Evolutionary conservation across 768 basidiomycete genomes (phyloP).

Genomic region (Boletus huronensis): DNA sequence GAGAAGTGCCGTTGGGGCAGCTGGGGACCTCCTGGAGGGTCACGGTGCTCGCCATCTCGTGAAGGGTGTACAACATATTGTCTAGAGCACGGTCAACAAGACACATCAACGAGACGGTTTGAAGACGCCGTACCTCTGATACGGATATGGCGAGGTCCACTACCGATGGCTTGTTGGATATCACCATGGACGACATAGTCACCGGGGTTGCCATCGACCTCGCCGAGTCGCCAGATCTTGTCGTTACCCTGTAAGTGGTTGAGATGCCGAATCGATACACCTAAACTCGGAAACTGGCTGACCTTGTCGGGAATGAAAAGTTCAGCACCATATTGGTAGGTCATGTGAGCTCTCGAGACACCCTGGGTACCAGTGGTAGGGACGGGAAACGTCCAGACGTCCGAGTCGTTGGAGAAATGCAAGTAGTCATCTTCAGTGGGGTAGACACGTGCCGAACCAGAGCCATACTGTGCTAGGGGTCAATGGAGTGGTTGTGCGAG

Average conservation of each 20-base stretch:
- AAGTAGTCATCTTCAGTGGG: constrained; percentile 40
- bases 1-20: constrained; percentile 48
- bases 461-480: constrained; percentile 40
- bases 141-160: constrained; percentile 57
- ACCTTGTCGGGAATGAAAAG: constrained; percentile 67
- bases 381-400: constrained; percentile 53
- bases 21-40: constrained; percentile 50
- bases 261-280: not conserved
- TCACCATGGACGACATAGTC: constrained; percentile 54
- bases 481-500: not conserved
- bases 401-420: constrained; percentile 33
- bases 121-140: constrained; percentile 29
- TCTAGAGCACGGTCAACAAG: constrained; percentile 32
- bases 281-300: constrained; percentile 12
- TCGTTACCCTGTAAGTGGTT: constrained; percentile 50
- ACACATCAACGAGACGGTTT: not conserved
- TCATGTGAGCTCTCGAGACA: constrained; percentile 66
- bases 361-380: constrained; percentile 26
- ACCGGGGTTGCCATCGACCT: constrained; percentile 37
- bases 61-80: constrained; percentile 48
- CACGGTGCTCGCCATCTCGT: constrained; percentile 55
- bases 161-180: constrained; percentile 58
- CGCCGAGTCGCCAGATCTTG: constrained; percentile 62
- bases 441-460: constrained; percentile 53
- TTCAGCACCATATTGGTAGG: constrained; percentile 51